Evolutionary conservation across 2,329 filamentous ascomycete genomes (phyloP), one percentile per base, ranked within the genome.

Genomic region (Fusarium xylarioides): DNA sequence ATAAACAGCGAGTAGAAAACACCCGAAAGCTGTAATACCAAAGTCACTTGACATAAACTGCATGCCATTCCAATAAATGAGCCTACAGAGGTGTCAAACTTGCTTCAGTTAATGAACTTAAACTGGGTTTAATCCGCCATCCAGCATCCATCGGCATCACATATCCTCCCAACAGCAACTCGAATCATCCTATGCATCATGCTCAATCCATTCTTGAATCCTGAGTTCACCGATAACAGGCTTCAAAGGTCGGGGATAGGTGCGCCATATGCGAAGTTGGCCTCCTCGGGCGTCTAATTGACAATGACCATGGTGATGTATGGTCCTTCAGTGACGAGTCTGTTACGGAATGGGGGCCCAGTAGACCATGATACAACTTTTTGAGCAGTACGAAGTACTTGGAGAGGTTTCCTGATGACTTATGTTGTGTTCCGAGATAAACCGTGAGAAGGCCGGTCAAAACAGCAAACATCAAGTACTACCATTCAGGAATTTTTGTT

Each of bases 221-320:
- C 21, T 5, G 2, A 11, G 10, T 15, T 37, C 12, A 35, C 5
- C 2, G 12, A 34, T 1, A 19, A 3, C 11, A 1, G 8, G 18
- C 32, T 11, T 11, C 16, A 8, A 2, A 26, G 49, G 32, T 5
- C 9, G 1, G 49, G 9, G 12, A 47, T 47, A 15, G 26, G 18
- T 3, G 26, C 44, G 4, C 18, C 9, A 3, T 23, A 6, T 11
- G 30, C 16, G 4, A 18, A 21, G 12, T 15, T 37, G 4, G 49
- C 18, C n/a, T 26, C 1, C 11, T 23, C 5, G 3, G 21, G 30
- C 2, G 23, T 19, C n/a, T 15, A 10, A 11, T 21, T 35, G 18
- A 35, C 16, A 0, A 35, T 16, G 16, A 18, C 16, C 8, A 35
- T 12, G 9, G 6, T 52, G 30, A 6, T 5, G 4, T 35, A 21